Evolutionary conservation across 371 early-diverging fungal genomes (phyloP), one percentile per base, ranked within the genome.

Genomic region (Mucor indicus): DNA sequence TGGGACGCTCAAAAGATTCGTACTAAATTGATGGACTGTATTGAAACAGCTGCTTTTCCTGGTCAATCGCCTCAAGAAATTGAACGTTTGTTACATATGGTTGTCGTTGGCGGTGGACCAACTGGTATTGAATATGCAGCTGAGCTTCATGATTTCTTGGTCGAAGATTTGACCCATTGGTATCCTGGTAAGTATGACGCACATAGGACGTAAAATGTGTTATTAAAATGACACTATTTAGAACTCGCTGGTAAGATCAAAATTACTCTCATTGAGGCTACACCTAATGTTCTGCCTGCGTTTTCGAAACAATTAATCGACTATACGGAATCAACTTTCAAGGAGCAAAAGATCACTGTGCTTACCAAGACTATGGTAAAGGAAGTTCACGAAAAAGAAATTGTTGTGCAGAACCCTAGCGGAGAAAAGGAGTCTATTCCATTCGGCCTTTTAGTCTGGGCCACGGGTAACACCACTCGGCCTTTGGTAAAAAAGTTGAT

Each of bases 71-170:
- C 84, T 17, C 85, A 89, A 27, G 91, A 95, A 62, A 69, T 84
- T 41, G 79, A 90, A 15, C 83, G 94, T n/a, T 60, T 95, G 43
- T 69, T 96, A 60, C 89, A 91, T 63, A 89, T 96, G 88, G 93
- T 93, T 1, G 93, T 96, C 13, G 94, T 94, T 4, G 97, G 97
- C 27, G 97, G 95, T 36, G 97, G 97, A 5, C 95, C 97, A 7
- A 94, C 97, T 0, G 97, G 97, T 44, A 87, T 94, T 24, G 97
- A 96, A 62, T 94, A 92, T 57, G 95, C 95, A 4, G 95, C 90
- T 11, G 97, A 95, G 73, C 77, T 96, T 25, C 86, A 93, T 60
- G 97, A 96, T 73, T 93, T 94, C 57, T 60, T 96, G 55, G 65
- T 79, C 36, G 92, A 92, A 44, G 95, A 95, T 60, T 61, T 95